A percentile compares a stretch with the other conserved stretches of the same genome.
Evolutionary conservation across 129 eudicot species (phyloP).

Genomic region (Flaveria linearis): DNA sequence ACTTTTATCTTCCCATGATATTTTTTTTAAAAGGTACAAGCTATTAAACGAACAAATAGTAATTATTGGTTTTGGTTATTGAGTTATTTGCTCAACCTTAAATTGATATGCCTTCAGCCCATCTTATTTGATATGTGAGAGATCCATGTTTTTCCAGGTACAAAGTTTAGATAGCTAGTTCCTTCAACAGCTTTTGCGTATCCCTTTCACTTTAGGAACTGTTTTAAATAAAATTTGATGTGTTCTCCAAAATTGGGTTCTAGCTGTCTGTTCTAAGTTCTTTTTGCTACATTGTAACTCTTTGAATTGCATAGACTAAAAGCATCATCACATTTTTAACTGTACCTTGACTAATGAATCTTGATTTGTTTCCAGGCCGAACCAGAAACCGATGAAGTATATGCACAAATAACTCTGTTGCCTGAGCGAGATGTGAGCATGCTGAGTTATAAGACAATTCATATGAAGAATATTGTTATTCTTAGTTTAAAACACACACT

Average conservation of each 20-base stretch:
- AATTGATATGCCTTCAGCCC: background rate
- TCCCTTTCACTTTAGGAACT: background rate
- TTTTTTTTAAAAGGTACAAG: no score
- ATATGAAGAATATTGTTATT: background rate
- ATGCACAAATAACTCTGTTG: constrained; percentile 71
- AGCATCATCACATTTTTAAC: background rate
- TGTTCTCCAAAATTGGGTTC: background rate
- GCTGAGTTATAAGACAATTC: constrained; percentile 8
- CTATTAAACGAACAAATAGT: background rate
- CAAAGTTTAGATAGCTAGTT: background rate
- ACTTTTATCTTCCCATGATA: background rate
- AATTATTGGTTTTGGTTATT: background rate
- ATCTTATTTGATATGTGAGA: background rate
- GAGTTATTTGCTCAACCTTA: background rate
- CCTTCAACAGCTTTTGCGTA: background rate
- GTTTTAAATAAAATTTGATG: background rate
- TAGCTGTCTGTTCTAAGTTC: background rate
- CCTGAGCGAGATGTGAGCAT: constrained; percentile 74
- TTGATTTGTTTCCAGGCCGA: constrained; percentile 62
- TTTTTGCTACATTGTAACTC: background rate
- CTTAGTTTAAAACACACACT: background rate
- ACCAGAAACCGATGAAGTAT: constrained; percentile 77
- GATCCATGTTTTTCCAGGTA: background rate
- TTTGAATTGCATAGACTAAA: background rate
- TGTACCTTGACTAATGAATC: constrained; percentile 17